Conservation (phyloP, 805 yeast genomes). For the Metschnikowia cerradonensis region DNA sequence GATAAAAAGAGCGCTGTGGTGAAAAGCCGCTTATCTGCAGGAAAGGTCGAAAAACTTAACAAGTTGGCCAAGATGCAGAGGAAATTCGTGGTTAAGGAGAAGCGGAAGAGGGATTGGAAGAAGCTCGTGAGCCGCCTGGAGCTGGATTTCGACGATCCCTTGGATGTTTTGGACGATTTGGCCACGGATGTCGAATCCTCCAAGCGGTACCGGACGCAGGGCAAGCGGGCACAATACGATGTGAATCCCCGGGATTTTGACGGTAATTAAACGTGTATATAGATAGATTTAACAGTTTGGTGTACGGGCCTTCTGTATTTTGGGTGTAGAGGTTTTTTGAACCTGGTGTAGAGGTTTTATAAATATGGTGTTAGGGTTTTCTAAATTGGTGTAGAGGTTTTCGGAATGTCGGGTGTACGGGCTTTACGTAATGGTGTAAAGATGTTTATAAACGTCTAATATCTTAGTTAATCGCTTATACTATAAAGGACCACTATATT, state of each 20-base stretch:
- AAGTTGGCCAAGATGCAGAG: constrained; percentile 34
- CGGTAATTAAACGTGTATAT: constrained; percentile 10
- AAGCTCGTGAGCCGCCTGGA: constrained; percentile 14
- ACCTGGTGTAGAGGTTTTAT: not conserved
- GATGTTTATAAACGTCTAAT: no score
- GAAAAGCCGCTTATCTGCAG: constrained; percentile 28
- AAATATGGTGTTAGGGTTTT: no score
- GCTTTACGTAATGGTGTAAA: no score
- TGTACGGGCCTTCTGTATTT: not conserved
- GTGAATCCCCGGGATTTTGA: constrained; percentile 18
- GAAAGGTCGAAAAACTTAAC: constrained; percentile 31
- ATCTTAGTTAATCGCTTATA: no score
- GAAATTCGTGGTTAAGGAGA: constrained; percentile 27
- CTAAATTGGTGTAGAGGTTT: not conserved
- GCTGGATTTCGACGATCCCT: constrained; percentile 17
- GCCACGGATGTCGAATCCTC: constrained; percentile 31
- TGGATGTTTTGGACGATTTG: constrained; percentile 12
- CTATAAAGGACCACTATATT: no score
- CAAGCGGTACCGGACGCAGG: constrained; percentile 29
- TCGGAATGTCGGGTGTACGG: not conserved
- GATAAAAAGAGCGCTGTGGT: constrained; percentile 34
- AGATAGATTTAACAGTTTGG: not conserved
- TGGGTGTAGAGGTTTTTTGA: not conserved
- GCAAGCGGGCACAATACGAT: constrained; percentile 25
- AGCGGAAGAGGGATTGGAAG: constrained; percentile 16